phyloP scores from a whole-genome alignment of 2,329 filamentous ascomycete species.

The Hymenoscyphus occultus region DNA sequence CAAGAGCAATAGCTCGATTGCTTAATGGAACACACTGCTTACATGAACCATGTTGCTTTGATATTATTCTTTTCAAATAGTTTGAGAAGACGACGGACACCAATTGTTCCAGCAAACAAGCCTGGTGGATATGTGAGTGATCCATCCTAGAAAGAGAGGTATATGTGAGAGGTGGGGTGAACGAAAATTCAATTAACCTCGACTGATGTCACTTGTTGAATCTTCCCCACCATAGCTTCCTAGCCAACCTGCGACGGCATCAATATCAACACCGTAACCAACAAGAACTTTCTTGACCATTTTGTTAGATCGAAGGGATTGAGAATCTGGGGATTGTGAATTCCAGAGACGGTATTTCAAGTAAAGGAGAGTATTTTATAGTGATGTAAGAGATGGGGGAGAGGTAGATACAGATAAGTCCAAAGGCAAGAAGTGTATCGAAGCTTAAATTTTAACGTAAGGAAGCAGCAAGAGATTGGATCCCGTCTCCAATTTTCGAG shows the following conservation, averaged over 20 bases:
- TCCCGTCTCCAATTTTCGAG: not conserved
- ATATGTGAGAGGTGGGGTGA: not conserved
- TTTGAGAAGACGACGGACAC: conserved; percentile 63
- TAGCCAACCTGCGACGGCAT: conserved; percentile 74
- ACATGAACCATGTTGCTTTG: conserved; percentile 59
- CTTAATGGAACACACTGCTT: not conserved
- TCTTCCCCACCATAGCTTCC: conserved; percentile 74
- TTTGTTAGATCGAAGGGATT: conserved; percentile 1
- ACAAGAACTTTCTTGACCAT: conserved; percentile 51
- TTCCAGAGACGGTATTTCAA: not conserved
- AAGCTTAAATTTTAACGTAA: not conserved
- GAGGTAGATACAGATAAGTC: not conserved
- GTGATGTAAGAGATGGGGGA: not conserved
- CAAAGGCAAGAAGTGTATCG: not conserved
- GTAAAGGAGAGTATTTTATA: not conserved
- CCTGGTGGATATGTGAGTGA: conserved; percentile 40
- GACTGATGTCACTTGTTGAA: conserved; percentile 67
- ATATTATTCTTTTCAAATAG: conserved; percentile 71
- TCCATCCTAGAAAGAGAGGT: not conserved
- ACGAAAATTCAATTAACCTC: conserved; percentile 45
- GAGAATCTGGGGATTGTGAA: not conserved
- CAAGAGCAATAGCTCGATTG: not conserved
- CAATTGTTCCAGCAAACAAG: conserved; percentile 66
- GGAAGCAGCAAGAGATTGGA: not conserved
- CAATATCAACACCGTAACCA: conserved; percentile 69